These are phyloP conservation scores for Vachellia collinsii DNA, from an alignment of 306 rosid species.

Conservation along the genomic window DNA sequence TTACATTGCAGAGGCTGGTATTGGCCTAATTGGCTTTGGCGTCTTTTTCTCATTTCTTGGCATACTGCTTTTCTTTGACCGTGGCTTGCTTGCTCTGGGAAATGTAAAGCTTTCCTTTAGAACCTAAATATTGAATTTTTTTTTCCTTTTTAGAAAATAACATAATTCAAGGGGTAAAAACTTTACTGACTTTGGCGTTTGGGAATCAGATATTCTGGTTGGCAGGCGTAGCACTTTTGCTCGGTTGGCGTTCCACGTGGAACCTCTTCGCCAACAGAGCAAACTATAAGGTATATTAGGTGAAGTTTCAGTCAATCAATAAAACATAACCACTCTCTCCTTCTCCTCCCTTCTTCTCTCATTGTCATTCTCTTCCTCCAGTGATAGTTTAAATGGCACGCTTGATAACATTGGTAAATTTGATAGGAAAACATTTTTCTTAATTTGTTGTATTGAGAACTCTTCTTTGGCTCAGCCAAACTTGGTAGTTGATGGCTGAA, in stretches of 20 bases:
- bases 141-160: neutral
- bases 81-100: constrained; percentile 91
- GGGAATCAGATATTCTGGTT: constrained; percentile 76
- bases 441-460: constrained; percentile 5
- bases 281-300: constrained; percentile 66
- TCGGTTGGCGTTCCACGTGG: constrained; percentile 81
- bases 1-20: constrained; percentile 73
- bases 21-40: constrained; percentile 92
- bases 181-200: constrained; percentile 14
- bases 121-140: constrained; percentile 7
- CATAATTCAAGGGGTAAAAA: neutral
- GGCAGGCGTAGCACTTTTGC: constrained; percentile 79
- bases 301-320: neutral
- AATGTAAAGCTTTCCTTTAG: constrained; percentile 57
- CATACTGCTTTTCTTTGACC: constrained; percentile 80
- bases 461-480: constrained; percentile 18
- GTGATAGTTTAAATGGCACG: constrained; percentile 2
- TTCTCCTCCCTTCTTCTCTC: neutral
- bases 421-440: constrained; percentile 1
- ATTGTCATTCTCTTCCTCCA: neutral
- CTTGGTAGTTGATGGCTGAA: neutral
- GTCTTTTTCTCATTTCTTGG: constrained; percentile 77
- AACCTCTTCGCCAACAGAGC: constrained; percentile 70
- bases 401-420: neutral
- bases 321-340: neutral